Evolutionary conservation across 2,329 filamentous ascomycete species (phyloP).

Genomic region (Diaporthe destruens): DNA sequence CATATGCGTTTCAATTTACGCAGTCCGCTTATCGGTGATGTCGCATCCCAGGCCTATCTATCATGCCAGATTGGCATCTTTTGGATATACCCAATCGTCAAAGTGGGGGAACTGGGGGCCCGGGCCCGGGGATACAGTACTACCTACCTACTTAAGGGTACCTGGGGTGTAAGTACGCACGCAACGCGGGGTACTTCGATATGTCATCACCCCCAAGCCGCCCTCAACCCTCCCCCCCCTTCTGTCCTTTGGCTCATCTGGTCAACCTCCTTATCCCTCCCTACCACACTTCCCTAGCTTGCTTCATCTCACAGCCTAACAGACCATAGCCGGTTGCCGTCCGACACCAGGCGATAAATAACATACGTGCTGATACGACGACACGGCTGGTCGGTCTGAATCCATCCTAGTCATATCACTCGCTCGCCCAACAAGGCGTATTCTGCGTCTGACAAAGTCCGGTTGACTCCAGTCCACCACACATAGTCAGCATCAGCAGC

Average conservation of each 20-base stretch:
- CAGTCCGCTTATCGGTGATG: conserved; percentile 3
- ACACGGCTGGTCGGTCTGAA: conserved; percentile 3
- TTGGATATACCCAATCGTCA: not conserved
- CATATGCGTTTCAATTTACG: conserved; percentile 11
- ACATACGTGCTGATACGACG: conserved; percentile 9
- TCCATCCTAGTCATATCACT: conserved; percentile 7
- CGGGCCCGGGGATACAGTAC: not conserved
- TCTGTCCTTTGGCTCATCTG: not conserved
- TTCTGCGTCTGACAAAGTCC: not conserved
- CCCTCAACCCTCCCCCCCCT: not conserved
- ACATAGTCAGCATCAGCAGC: conserved; percentile 7
- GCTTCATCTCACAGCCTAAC: conserved; percentile 18
- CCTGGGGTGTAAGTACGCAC: not conserved
- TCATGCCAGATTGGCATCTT: conserved; percentile 31
- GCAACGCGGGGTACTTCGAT: conserved; percentile 30
- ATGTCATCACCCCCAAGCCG: conserved; percentile 29
- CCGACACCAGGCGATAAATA: not conserved
- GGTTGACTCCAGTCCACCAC: conserved; percentile 3
- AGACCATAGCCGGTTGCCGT: not conserved
- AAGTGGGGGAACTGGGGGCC: conserved; percentile 1
- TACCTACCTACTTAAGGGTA: too few species aligned
- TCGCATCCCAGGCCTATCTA: conserved; percentile 5
- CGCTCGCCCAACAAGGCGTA: not conserved
- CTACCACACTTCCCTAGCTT: conserved; percentile 30
- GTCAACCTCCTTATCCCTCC: conserved; percentile 3